Base-by-base conservation (phyloP, 805 yeast genomes). In the Kuraishia ogatae region DNA sequence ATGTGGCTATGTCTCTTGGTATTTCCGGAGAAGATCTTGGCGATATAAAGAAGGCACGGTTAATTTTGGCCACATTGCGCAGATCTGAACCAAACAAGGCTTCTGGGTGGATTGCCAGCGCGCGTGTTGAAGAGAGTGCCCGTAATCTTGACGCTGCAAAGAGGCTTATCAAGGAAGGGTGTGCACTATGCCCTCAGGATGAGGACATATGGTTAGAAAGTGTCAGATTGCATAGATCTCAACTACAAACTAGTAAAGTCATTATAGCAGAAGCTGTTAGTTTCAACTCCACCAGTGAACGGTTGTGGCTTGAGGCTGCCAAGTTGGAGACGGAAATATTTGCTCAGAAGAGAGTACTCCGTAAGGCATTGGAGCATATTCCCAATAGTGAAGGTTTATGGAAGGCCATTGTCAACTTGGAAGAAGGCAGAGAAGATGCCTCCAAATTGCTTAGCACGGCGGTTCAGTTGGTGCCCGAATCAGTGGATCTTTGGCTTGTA, bases 141-240 rank as follows among this genome's bases (percentile, higher is more conserved):
- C 76, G 76, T 50, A 83, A 82, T 53, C 72, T 74, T 54, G 70
- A 70, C 4, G 68, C 68, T 15, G 97, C 98, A 0, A 78, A 79
- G 54, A 69, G 69, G 22, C 58, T 87, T 17, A 84, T 91, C 6
- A 74, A 74, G n/a, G 82, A 88, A 64, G 99, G 96, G 1, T 87
- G 97, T 62, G 73, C 71, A 3, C 72, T 72, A 49, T 82, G 92
- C 59, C 89, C 91, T 0, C 72, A 71, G 47, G 80, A 75, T 60
- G 96, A 84, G 56, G 86, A 81, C 13, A 73, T 91, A 0, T 93
- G 99, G 99, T 66, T 92, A 7, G 96, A 89, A 59, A 85, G 79
- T 63, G 72, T 93, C 5, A 75, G 89, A 51, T 69, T 92, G 13
- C 83, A 89, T 63, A 68, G 68, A 2, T 63, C 66, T 10, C 78